Percentiles rank a stretch among this genome's conserved stretches.
These are phyloP conservation scores for Colletotrichum caudatum DNA, from an alignment of 2,329 filamentous ascomycete species.

Conservation along the genomic window DNA sequence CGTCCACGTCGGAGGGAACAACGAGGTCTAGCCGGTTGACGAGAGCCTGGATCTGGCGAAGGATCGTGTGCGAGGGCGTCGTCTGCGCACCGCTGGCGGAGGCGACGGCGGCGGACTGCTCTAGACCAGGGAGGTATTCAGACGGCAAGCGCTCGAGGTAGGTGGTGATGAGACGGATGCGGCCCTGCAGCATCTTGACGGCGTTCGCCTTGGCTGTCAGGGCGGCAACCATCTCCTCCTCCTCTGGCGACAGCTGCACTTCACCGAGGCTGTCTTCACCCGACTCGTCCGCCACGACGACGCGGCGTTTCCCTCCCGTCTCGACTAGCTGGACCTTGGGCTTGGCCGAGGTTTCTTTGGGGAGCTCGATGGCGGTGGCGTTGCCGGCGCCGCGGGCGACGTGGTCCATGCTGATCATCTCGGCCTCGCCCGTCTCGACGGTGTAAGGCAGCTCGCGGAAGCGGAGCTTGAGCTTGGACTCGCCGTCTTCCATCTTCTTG, in stretches of 20 bases:
- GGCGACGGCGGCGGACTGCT: slow-evolving; percentile 48
- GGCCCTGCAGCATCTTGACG: slow-evolving; percentile 89
- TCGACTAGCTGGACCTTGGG: slow-evolving; percentile 58
- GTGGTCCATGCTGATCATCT: slow-evolving; percentile 98
- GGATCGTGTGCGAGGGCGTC: slow-evolving; percentile 74
- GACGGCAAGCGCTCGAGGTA: slow-evolving; percentile 82
- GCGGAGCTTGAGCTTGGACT: slow-evolving; percentile 69
- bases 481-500: slow-evolving; percentile 78
- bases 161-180: slow-evolving; percentile 77
- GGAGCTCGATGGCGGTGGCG: slow-evolving; percentile 69
- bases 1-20: slow-evolving; percentile 74
- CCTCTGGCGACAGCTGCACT: slow-evolving; percentile 63
- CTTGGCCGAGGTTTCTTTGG: slow-evolving; percentile 53
- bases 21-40: slow-evolving; percentile 86
- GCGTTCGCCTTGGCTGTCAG: slow-evolving; percentile 92
- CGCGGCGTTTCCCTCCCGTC: slow-evolving; percentile 60
- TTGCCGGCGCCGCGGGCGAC: slow-evolving; percentile 88
- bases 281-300: slow-evolving; percentile 49
- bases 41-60: slow-evolving; percentile 89
- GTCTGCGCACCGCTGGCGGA: slow-evolving; percentile 50
- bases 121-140: slow-evolving; percentile 67
- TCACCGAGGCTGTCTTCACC: slow-evolving; percentile 48
- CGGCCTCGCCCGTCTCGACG: slow-evolving; percentile 93
- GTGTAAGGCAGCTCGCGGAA: slow-evolving; percentile 89
- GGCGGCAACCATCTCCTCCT: slow-evolving; percentile 71